Percentiles rank a stretch among this genome's conserved stretches.
These are phyloP conservation scores for Penicillium sp. DNA, from an alignment of 2,329 filamentous ascomycete genomes.

Conservation along the genomic window DNA sequence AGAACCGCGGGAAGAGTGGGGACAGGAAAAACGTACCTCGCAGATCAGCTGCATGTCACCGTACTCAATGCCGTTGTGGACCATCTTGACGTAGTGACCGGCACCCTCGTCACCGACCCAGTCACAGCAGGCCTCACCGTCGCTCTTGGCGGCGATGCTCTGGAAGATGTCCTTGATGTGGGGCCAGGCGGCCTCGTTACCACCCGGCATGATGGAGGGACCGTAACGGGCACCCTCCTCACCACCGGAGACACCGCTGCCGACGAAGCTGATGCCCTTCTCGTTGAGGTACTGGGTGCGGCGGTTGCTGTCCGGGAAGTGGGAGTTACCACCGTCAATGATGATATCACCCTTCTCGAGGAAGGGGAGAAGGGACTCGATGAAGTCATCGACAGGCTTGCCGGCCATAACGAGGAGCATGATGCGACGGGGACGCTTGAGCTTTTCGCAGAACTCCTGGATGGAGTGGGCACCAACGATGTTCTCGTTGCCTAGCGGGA, in stretches of 20 bases:
- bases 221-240: conserved; percentile 99
- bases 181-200: conserved; percentile 97
- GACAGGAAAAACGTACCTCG: conserved; percentile 62
- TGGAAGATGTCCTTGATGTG: conserved; percentile 99
- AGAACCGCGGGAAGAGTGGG: background rate
- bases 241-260: conserved; percentile 96
- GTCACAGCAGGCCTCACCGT: conserved; percentile 96
- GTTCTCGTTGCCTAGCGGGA: conserved; percentile 73
- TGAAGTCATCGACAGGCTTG: conserved; percentile 98
- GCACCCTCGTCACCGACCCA: conserved; percentile 99
- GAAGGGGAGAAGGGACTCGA: conserved; percentile 86
- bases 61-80: conserved; percentile 99
- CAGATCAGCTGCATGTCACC: conserved; percentile 99
- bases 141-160: conserved; percentile 95
- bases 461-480: conserved; percentile 91
- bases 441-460: conserved; percentile 93
- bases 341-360: conserved; percentile 92
- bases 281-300: conserved; percentile 82
- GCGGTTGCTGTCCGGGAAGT: conserved; percentile 99
- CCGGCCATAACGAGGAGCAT: conserved; percentile 99
- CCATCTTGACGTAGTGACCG: conserved; percentile 99
- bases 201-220: conserved; percentile 97
- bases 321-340: conserved; percentile 98
- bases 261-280: conserved; percentile 96
- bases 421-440: conserved; percentile 94